Evolutionary conservation across 1,139 yeast genomes (phyloP), one percentile per base, ranked within the genome.

Genomic region (Pichia cactophila): DNA sequence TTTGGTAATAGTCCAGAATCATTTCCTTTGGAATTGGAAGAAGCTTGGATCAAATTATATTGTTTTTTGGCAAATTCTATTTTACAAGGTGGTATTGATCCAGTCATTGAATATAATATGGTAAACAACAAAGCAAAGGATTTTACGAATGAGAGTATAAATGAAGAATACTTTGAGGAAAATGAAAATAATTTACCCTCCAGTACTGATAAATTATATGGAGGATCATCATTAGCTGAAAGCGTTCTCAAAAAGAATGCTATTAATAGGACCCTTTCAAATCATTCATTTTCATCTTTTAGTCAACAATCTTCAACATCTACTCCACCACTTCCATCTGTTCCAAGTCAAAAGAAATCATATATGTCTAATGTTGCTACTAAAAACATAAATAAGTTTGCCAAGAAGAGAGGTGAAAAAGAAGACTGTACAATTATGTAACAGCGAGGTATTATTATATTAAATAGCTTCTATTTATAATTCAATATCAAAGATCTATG

Each of bases 41-140:
- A 81, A 52, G 79, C 85, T 50, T 86, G 95, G 95, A 81, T 85
- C 56, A 81, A 84, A 56, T 64, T 78, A 48, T 78, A 77, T 62
- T 65, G 77, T 56, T 78, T 73, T 60, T 66, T 87, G 56, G 84
- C 94, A 43, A 86, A 86, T 50, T 63, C 69, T 6, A 66, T 66
- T 41, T 50, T 66, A n/a, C 69, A 65, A 53, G 68, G 68, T 33
- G 69, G 69, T 44, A 55, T 64, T 39, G 69, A 66, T 47, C 69
- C 69, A 2, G 45, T 60, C 1, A 57, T 66, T 43, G 60, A 57
- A 42, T 65, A 63, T 42, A 60, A 54, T 39, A 42, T 42, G n/a
- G 49, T 17, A 35, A 35, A 35, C 14, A 46, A 38, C 42, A 48
- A 37, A 29, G 44, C 41, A 16, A 31, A 23, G 2, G 38, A 42